These are phyloP conservation scores for Moringa oleifera DNA, from an alignment of 345 rosid species.

Conservation along the genomic window DNA sequence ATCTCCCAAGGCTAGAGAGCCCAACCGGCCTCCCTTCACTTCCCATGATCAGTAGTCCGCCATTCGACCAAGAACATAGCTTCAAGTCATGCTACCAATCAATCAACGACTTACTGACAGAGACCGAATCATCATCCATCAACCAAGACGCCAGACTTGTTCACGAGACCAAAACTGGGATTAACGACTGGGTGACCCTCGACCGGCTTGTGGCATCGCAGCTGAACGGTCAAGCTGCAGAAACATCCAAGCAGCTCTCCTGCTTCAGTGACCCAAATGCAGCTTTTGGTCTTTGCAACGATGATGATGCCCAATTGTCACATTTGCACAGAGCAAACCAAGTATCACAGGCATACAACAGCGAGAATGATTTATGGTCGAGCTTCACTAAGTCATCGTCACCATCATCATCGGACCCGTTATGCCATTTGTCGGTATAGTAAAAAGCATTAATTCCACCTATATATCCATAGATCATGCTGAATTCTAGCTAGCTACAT, in stretches of 20 bases:
- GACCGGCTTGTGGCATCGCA: conserved; percentile 93
- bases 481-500: conserved; percentile 4
- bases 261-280: conserved; percentile 36
- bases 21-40: conserved; percentile 10
- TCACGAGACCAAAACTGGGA: conserved; percentile 9
- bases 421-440: conserved; percentile 73
- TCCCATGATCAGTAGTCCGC: conserved; percentile 5
- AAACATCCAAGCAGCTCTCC: conserved; percentile 38
- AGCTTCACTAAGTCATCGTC: conserved; percentile 59
- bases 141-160: conserved; percentile 24
- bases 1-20: conserved; percentile 41
- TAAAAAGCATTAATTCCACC: conserved; percentile 4
- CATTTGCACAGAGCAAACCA: conserved; percentile 32
- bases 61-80: not conserved
- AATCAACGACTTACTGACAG: too few relatives aligned
- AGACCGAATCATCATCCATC: conserved; percentile 18
- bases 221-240: conserved; percentile 55
- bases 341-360: conserved; percentile 13
- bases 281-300: conserved; percentile 32
- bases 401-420: conserved; percentile 57
- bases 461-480: conserved; percentile 9
- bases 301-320: conserved; percentile 34
- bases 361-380: conserved; percentile 55
- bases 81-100: conserved; percentile 26
- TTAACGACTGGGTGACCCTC: conserved; percentile 69